These are phyloP conservation scores for Dysphania ambrosioides DNA, from an alignment of 148 eudicot genomes.

Conservation along the genomic window DNA sequence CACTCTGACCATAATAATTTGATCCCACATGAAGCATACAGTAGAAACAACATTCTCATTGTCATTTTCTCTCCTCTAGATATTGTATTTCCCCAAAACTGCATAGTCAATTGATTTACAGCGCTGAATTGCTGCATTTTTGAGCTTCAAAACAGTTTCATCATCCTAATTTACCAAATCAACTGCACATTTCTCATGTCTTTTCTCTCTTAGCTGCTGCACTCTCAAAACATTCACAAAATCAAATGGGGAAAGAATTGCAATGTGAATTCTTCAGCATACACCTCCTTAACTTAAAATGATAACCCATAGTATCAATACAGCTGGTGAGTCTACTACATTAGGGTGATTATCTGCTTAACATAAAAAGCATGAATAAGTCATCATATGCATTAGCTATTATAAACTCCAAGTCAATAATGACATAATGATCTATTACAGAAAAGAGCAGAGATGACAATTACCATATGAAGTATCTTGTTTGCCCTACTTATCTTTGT, in stretches of 20 bases:
- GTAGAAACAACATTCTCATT: constrained; percentile 83
- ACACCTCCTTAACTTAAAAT: not conserved
- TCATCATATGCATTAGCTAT: not conserved
- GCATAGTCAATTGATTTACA: constrained; percentile 93
- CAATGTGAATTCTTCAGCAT: constrained; percentile 2
- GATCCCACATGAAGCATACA: constrained; percentile 87
- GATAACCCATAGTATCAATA: constrained; percentile 65
- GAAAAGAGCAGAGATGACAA: not conserved
- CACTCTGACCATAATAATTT: constrained; percentile 89
- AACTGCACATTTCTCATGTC: constrained; percentile 79
- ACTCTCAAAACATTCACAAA: constrained; percentile 17
- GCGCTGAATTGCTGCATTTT: constrained; percentile 91
- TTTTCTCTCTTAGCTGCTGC: constrained; percentile 75
- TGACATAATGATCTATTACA: constrained; percentile 30
- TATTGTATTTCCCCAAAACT: constrained; percentile 84
- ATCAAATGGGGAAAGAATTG: constrained; percentile 15
- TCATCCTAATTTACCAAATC: constrained; percentile 74
- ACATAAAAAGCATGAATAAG: constrained; percentile 17
- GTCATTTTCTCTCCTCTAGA: constrained; percentile 91
- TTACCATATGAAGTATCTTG: constrained; percentile 41
- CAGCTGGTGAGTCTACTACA: constrained; percentile 59
- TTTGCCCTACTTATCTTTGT: constrained; percentile 44
- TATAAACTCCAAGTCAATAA: constrained; percentile 6
- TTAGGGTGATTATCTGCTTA: constrained; percentile 48
- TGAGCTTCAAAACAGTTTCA: constrained; percentile 75